A percentile compares a stretch with the other conserved stretches of the same genome.
phyloP scores from a whole-genome alignment of 768 basidiomycete genomes.

The Coprinellus micaceus region DNA sequence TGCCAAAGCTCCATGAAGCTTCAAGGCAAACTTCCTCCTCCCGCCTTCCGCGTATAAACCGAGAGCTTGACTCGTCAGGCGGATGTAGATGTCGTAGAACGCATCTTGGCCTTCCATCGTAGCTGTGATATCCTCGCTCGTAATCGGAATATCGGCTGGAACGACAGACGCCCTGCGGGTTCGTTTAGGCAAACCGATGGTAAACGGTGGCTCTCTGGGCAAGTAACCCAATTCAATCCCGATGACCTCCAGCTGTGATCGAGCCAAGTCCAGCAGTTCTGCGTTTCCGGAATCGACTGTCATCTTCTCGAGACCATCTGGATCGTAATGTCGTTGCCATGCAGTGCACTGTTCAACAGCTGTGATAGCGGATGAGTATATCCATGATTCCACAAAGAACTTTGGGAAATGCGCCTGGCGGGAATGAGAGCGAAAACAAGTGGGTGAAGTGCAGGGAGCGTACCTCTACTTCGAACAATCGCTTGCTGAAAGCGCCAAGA shows the following conservation, averaged over 20 bases:
- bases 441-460: slow-evolving; percentile 1
- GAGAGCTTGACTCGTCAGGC: slow-evolving; percentile 75
- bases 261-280: slow-evolving; percentile 87
- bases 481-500: slow-evolving; percentile 70
- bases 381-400: slow-evolving; percentile 91
- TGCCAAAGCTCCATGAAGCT: slow-evolving; percentile 81
- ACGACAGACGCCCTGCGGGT: slow-evolving; percentile 10
- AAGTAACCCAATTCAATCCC: slow-evolving; percentile 74
- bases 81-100: slow-evolving; percentile 78
- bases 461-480: slow-evolving; percentile 67
- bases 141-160: slow-evolving; percentile 37
- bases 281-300: slow-evolving; percentile 74
- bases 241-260: slow-evolving; percentile 85
- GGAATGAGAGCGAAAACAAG: slow-evolving; percentile 12
- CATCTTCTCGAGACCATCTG: slow-evolving; percentile 45
- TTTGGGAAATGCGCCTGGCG: slow-evolving; percentile 48
- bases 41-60: slow-evolving; percentile 82
- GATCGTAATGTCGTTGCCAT: slow-evolving; percentile 54
- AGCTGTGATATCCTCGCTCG: slow-evolving; percentile 55
- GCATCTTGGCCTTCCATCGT: slow-evolving; percentile 51
- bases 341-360: slow-evolving; percentile 75
- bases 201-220: slow-evolving; percentile 71
- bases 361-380: slow-evolving; percentile 83
- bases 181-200: slow-evolving; percentile 31
- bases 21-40: slow-evolving; percentile 80